Percentiles rank a stretch among this genome's conserved stretches.
Conservation (phyloP, 169 alveolate species). For the Perkinsus marinus region DNA sequence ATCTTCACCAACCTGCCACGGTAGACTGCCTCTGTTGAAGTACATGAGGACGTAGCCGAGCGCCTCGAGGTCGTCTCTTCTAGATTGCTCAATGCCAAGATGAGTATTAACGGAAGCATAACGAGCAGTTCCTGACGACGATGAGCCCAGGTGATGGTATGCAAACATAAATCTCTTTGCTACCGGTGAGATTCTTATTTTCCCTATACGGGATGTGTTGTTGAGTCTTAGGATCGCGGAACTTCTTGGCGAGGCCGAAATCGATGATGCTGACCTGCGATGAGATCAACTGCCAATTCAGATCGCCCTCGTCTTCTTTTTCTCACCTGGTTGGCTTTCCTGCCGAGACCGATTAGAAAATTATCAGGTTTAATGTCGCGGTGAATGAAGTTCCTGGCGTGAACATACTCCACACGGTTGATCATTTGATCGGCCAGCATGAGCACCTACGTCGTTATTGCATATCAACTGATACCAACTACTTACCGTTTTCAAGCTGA, state of each 20-base stretch:
- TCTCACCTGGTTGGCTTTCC: not conserved
- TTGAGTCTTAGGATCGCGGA: constrained; percentile 84
- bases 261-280: constrained; percentile 71
- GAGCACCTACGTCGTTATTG: constrained; percentile 13
- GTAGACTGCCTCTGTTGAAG: constrained; percentile 92
- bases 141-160: not conserved
- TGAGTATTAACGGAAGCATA: constrained; percentile 96
- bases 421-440: constrained; percentile 63
- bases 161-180: no score
- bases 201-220: constrained; percentile 94
- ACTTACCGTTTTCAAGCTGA: constrained; percentile 70
- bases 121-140: constrained; percentile 81
- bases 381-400: constrained; percentile 85
- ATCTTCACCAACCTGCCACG: constrained; percentile 80
- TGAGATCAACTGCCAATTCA: not conserved
- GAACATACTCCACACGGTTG: constrained; percentile 81
- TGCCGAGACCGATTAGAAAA: constrained; percentile 71
- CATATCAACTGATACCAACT: not conserved
- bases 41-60: constrained; percentile 92
- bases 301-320: not conserved
- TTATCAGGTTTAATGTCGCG: constrained; percentile 96
- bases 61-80: constrained; percentile 97
- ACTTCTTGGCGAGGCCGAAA: constrained; percentile 90
- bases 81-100: constrained; percentile 91
- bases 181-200: constrained; percentile 91